Conservation (phyloP, 2,329 filamentous ascomycete species). For the Monilinia fructicola region DNA sequence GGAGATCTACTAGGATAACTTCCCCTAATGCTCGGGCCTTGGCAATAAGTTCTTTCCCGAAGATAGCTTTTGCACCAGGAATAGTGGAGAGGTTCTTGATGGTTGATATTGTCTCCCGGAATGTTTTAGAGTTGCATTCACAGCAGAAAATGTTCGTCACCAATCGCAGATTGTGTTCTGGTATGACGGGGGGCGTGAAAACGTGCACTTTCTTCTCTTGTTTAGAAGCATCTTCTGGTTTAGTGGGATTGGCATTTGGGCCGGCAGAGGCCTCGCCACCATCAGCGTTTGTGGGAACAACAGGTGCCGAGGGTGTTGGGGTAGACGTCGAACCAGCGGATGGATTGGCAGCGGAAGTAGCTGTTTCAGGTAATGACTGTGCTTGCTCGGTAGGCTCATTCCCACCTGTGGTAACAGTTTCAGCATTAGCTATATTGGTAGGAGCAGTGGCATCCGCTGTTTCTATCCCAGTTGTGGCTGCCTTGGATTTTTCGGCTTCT, state of each 20-base stretch:
- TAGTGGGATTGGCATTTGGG: constrained; percentile 30
- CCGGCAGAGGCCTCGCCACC: constrained; percentile 7
- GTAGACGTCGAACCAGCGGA: background rate
- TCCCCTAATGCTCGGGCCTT: constrained; percentile 84
- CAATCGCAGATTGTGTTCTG: constrained; percentile 82
- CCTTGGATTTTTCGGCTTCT: constrained; percentile 48
- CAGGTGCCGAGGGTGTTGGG: background rate
- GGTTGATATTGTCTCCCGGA: constrained; percentile 95
- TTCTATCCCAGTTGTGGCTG: constrained; percentile 30
- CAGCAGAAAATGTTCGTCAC: constrained; percentile 97
- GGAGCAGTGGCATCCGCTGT: constrained; percentile 30
- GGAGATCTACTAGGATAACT: constrained; percentile 79
- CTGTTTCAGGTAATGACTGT: background rate
- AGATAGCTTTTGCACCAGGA: constrained; percentile 82
- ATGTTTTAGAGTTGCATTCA: constrained; percentile 96
- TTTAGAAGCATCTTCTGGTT: constrained; percentile 33
- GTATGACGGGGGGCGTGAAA: constrained; percentile 80
- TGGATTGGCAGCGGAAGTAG: background rate
- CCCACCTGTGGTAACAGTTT: constrained; percentile 26
- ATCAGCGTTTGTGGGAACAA: constrained; percentile 15
- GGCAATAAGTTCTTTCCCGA: constrained; percentile 87
- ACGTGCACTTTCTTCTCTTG: constrained; percentile 44
- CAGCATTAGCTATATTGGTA: constrained; percentile 13
- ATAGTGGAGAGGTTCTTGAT: constrained; percentile 97
- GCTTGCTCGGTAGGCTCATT: constrained; percentile 13